Base-by-base conservation (phyloP, 2,329 filamentous ascomycete species). In the Fusarium sp. region DNA sequence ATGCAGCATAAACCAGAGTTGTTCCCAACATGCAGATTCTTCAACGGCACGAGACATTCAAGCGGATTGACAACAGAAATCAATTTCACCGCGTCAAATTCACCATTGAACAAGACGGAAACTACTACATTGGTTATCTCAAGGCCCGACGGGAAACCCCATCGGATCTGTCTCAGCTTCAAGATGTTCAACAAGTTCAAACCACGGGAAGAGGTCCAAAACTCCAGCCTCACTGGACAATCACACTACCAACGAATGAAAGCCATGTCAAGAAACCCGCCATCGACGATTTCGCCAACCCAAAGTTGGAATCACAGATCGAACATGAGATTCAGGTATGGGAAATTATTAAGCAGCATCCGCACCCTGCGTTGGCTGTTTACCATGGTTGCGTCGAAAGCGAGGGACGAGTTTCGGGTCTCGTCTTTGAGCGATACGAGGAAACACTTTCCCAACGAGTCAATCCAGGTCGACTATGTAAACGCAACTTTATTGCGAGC, bases 401-500 rank as follows among this genome's bases (percentile, higher is more conserved):
- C 6, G 6, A 35, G 4, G 56, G 63, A 8, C 45, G 31, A 20
- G 42, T 13, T 34, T 60, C 45, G 18, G 56, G 56, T 0, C 31
- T 66, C 6, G 34, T 13, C 7, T 66, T 66, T 29, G 9, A 0
- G 35, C 20, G 24, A n/a, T 57, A 42, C 27, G n/a, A 27, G 14
- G 16, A 57, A 31, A 64, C 50, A 34, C 47, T 64, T 31, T 18
- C 24, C 18, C 22, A 64, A 29, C 18, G 35, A 31, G 61, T 64
- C 20, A 52, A 64, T 24, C 62, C 62, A 9, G 18, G 29, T 6
- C 34, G 24, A 14, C 62, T 64, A 9, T 57, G 22, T 6, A 64
- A 64, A 34, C 34, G 34, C 18, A 16, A 42, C 27, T 64, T 64
- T 27, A 45, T 64, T 18, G 20, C 13, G 2, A 66, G 64, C 47